These are phyloP conservation scores for Curvularia hawaiiensis DNA, from an alignment of 2,329 filamentous ascomycete species.

Conservation along the genomic window DNA sequence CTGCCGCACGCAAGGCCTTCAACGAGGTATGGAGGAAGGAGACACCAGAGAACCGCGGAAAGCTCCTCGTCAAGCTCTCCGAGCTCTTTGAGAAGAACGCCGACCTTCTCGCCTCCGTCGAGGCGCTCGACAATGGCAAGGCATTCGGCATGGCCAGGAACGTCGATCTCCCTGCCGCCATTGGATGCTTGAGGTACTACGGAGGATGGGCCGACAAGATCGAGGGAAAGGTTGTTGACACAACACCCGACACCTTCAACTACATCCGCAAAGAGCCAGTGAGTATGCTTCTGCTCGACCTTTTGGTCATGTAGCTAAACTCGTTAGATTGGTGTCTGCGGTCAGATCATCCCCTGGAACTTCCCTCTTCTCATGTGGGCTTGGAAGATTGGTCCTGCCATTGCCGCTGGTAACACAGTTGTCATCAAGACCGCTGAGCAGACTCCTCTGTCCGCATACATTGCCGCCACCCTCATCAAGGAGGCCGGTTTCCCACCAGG, in stretches of 20 bases:
- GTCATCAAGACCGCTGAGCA: slow-evolving; percentile 79
- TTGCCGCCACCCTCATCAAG: slow-evolving; percentile 69
- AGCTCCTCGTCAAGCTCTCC: slow-evolving; percentile 75
- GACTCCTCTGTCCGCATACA: slow-evolving; percentile 72
- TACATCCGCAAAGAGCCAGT: slow-evolving; percentile 81
- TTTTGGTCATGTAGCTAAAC: slow-evolving; percentile 22
- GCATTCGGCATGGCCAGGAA: slow-evolving; percentile 75
- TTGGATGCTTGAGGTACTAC: slow-evolving; percentile 80
- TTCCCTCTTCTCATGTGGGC: slow-evolving; percentile 80
- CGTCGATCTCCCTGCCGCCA: slow-evolving; percentile 68
- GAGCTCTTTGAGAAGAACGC: slow-evolving; percentile 79
- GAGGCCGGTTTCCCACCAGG: slow-evolving; percentile 80
- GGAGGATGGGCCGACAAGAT: slow-evolving; percentile 94
- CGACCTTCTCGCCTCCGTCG: slow-evolving; percentile 78
- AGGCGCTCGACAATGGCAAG: slow-evolving; percentile 90
- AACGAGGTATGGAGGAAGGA: slow-evolving; percentile 71
- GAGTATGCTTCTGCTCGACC: slow-evolving; percentile 25
- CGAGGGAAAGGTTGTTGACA: slow-evolving; percentile 83
- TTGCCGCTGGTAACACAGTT: slow-evolving; percentile 74
- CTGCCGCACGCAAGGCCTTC: slow-evolving; percentile 84
- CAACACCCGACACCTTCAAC: slow-evolving; percentile 77
- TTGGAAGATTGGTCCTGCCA: slow-evolving; percentile 81
- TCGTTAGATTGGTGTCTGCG: slow-evolving; percentile 73
- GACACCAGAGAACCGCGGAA: slow-evolving; percentile 73
- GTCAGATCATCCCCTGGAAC: slow-evolving; percentile 90